Evolutionary conservation across 495 filamentous ascomycete species (phyloP).

Genomic region (Chaetomium cochliodes): DNA sequence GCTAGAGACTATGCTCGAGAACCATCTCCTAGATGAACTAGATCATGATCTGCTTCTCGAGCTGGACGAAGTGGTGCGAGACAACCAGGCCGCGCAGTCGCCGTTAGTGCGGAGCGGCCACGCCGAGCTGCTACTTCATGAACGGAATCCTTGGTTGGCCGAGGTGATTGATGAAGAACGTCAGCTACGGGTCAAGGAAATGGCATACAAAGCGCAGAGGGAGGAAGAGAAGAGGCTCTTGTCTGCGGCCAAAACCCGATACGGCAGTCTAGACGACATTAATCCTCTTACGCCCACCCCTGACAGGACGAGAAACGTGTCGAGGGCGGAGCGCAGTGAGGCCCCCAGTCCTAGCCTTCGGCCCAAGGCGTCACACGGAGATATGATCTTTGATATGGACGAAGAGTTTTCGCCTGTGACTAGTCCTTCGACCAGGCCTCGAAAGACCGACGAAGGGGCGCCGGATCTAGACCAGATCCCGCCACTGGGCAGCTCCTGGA

Average conservation of each 20-base stretch:
- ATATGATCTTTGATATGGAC: constrained; percentile 94
- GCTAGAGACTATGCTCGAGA: constrained; percentile 84
- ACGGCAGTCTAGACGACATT: constrained; percentile 58
- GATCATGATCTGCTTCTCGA: constrained; percentile 77
- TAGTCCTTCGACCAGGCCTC: constrained; percentile 28
- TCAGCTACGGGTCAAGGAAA: constrained; percentile 48
- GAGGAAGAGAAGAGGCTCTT: constrained; percentile 59
- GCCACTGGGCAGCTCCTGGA: constrained; percentile 29
- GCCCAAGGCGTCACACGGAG: constrained; percentile 61
- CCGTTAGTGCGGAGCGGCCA: constrained; percentile 73
- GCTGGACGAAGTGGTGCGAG: constrained; percentile 72
- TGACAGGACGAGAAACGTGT: constrained; percentile 52
- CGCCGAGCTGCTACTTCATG: constrained; percentile 65
- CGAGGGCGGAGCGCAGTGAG: constrained; percentile 48
- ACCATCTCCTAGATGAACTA: constrained; percentile 80
- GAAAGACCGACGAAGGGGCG: constrained; percentile 9
- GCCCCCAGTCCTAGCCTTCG: constrained; percentile 60
- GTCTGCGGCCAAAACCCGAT: constrained; percentile 47
- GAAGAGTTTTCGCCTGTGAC: constrained; percentile 49
- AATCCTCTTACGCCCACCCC: constrained; percentile 50
- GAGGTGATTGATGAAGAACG: constrained; percentile 54
- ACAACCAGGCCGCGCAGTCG: constrained; percentile 73
- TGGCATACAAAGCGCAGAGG: constrained; percentile 57
- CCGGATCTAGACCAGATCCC: constrained; percentile 27
- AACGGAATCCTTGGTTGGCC: constrained; percentile 63